Evolutionary conservation across 805 yeast species (phyloP), one percentile per base, ranked within the genome.

Genomic region (Candida gorgasii): DNA sequence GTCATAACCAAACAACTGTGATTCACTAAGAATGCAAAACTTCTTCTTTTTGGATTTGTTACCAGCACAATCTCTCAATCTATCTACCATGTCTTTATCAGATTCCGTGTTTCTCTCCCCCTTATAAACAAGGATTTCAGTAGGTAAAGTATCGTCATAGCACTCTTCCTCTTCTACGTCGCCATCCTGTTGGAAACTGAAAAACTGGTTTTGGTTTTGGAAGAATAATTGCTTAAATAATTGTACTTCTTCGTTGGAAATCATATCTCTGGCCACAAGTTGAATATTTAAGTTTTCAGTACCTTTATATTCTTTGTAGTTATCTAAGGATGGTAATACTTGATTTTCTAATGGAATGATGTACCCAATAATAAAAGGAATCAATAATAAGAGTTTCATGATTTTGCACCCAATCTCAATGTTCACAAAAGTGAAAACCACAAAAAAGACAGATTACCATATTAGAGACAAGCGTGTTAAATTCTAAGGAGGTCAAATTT

Each of bases 111-210:
- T n/a, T 24, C 36, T 40, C 19, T 24, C 22, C 1, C 47, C 49
- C 22, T 48, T 48, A 32, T 40, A 43, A 5, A 48, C 28, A 8
- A 45, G 17, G 14, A 48, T 48, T 15, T 33, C 30, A 4, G 45
- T 35, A 4, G 52, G 49, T n/a, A 45, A 28, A 7, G 20, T 38
- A 26, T 48, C 49, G 14, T 43, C 39, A 28, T 43, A 43, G 20
- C 45, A 37, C 16, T 38, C 47, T 12, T 40, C 44, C 8, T 36
- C 40, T 22, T 31, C 26, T 6, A 17, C 20, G 17, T 42, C 47
- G 3, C 43, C 42, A 15, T 48, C 51, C 26, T 29, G 22, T 12
- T 12, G 20, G 17, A 14, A 43, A 16, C 29, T 17, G 12, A 40
- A 40, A 22, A 29, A 14, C 7, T 35, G 14, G 27, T 39, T 20